phyloP scores from a whole-genome alignment of 148 eudicot genomes.

The Chenopodium album region DNA sequence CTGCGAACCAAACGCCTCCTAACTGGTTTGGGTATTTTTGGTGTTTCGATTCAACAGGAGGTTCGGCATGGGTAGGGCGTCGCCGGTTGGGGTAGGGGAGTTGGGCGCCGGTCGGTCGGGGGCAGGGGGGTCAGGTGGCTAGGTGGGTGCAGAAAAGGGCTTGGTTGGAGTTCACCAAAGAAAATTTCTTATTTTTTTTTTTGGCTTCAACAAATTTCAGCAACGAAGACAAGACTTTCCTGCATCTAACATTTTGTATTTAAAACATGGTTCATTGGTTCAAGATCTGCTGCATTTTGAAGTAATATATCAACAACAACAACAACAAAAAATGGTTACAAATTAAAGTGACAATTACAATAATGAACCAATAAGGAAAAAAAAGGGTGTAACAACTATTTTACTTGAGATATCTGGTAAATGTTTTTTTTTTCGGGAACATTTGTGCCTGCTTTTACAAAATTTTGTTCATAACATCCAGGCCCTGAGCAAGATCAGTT shows the following conservation, averaged over 20 bases:
- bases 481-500: conserved; percentile 92
- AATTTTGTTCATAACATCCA: conserved; percentile 98
- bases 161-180: too few species aligned
- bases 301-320: conserved; percentile 11
- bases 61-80: too few species aligned
- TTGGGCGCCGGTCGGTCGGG: too few species aligned
- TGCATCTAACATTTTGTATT: conserved; percentile 86
- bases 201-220: conserved; percentile 63
- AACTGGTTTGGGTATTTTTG: too few species aligned
- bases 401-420: conserved; percentile 87
- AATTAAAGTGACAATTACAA: background rate
- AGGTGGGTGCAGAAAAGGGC: too few species aligned
- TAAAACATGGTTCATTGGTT: conserved; percentile 75
- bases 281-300: conserved; percentile 65
- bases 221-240: conserved; percentile 90
- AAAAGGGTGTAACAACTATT: conserved; percentile 16
- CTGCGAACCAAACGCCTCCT: too few species aligned
- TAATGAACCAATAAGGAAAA: background rate
- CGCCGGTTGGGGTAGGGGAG: too few species aligned
- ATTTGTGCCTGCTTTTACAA: conserved; percentile 95
- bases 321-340: background rate
- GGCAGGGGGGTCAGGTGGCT: too few species aligned
- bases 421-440: conserved; percentile 85
- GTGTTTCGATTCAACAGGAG: too few species aligned
- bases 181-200: too few species aligned